Evolutionary conservation across 306 rosid species (phyloP).

Genomic region (Castanea mollissima): DNA sequence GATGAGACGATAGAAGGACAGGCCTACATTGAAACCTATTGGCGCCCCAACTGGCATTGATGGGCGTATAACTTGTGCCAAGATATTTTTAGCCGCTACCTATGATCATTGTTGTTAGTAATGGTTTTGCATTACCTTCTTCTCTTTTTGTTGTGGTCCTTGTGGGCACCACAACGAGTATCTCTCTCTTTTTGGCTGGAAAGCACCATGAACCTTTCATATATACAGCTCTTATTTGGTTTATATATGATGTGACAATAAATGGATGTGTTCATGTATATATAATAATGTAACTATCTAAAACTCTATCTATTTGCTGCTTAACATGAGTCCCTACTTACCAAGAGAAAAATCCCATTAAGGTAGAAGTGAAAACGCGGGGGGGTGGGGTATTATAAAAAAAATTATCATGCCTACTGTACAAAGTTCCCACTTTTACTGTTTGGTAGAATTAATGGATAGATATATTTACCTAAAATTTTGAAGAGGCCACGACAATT

Average conservation of each 20-base stretch:
- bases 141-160: neutral
- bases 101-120: too few relatives aligned
- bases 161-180: too few relatives aligned
- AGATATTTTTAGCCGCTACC: too few relatives aligned
- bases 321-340: too few relatives aligned
- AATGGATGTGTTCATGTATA: neutral
- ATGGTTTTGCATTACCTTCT: neutral
- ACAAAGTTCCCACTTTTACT: too few relatives aligned
- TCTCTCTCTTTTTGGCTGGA: too few relatives aligned
- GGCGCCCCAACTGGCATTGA: neutral
- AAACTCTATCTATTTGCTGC: neutral
- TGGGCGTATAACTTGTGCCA: neutral
- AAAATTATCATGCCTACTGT: too few relatives aligned
- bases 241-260: neutral
- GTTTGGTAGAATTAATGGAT: neutral
- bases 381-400: too few relatives aligned
- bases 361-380: too few relatives aligned
- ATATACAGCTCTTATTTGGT: neutral
- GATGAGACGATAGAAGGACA: neutral
- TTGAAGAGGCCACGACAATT: too few relatives aligned
- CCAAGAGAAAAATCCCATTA: too few relatives aligned
- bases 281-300: neutral
- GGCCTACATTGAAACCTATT: neutral
- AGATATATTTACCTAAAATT: neutral
- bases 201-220: neutral